These are phyloP conservation scores for Dryas drummondii DNA, from an alignment of 306 rosid species.

Conservation along the genomic window DNA sequence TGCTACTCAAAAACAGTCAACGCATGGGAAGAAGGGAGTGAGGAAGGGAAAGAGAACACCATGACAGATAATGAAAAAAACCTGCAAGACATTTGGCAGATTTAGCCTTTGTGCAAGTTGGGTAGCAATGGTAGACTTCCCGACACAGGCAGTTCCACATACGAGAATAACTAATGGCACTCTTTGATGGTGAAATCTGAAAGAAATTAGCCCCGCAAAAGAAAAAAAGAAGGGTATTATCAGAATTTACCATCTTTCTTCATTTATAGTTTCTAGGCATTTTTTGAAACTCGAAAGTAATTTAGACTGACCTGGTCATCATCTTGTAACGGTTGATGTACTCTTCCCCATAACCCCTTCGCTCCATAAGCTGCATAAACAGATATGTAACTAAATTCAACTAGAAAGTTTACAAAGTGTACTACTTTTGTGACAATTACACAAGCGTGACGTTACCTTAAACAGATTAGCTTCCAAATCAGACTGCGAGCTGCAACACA, in stretches of 20 bases:
- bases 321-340: constrained; percentile 83
- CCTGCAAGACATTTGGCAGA: constrained; percentile 97
- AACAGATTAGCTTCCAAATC: constrained; percentile 90
- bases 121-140: constrained; percentile 96
- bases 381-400: constrained; percentile 29
- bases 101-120: constrained; percentile 96
- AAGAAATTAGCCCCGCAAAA: not conserved
- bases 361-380: constrained; percentile 80
- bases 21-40: not conserved
- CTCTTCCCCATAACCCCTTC: constrained; percentile 86
- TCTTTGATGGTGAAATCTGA: constrained; percentile 94
- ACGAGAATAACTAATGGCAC: constrained; percentile 95
- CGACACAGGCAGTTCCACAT: constrained; percentile 97
- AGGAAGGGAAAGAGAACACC: constrained; percentile 11
- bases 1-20: constrained; percentile 16
- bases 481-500: constrained; percentile 67
- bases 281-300: not conserved
- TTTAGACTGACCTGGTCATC: constrained; percentile 74
- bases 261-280: not conserved
- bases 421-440: not conserved
- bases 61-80: constrained; percentile 19
- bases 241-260: constrained; percentile 2
- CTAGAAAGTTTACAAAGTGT: not conserved
- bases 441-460: constrained; percentile 50
- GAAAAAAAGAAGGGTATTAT: constrained; percentile 15